Evolutionary conservation across 768 basidiomycete genomes (phyloP), one percentile per base, ranked within the genome.

Genomic region (Naganishia antarctica): DNA sequence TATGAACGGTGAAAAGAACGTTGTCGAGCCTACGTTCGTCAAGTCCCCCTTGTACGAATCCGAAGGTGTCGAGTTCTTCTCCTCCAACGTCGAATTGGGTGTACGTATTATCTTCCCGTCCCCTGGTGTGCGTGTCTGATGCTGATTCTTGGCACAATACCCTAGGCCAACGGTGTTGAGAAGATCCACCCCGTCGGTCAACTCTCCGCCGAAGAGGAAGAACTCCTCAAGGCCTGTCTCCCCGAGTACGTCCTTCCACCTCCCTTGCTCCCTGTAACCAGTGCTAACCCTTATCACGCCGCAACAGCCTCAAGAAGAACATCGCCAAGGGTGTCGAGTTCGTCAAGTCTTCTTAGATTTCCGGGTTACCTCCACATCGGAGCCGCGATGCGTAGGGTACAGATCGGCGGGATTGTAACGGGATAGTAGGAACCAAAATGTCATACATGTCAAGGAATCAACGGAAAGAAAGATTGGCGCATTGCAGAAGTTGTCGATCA

Each of bases 41-140:
- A 83, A 87, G 67, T 75, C 74, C 43, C 80, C 85, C 87, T 70
- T 79, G 78, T 61, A 86, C 43, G 89, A 91, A 75, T 78, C 82
- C 66, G 79, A 79, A 67, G 90, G 90, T 37, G 86, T 94, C 41
- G 87, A 87, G 49, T 98, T 85, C 83, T 98, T 99, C 83, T 90
- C 91, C 23, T 84, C 86, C 37, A 86, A 84, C 51, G 84, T 99
- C 64, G 87, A 91, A 79, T 86, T 99, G 63, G 91, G 93, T 65
- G 90, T 91, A 77, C 48, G 80, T 74, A 31, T 37, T 11, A 18
- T 58, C 47, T 43, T 43, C 32, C 26, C 60, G 8, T 29, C 29
- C 3, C 16, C 21, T 43, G 44, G 18, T 11, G 11, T 46, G 43
- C n/a, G 31, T 37, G 41, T 41, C 63, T 60, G 26, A 60, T 50